A percentile compares a stretch with the other conserved stretches of the same genome.
Conservation (phyloP, 306 rosid species). For the Abrus pulchellus region DNA sequence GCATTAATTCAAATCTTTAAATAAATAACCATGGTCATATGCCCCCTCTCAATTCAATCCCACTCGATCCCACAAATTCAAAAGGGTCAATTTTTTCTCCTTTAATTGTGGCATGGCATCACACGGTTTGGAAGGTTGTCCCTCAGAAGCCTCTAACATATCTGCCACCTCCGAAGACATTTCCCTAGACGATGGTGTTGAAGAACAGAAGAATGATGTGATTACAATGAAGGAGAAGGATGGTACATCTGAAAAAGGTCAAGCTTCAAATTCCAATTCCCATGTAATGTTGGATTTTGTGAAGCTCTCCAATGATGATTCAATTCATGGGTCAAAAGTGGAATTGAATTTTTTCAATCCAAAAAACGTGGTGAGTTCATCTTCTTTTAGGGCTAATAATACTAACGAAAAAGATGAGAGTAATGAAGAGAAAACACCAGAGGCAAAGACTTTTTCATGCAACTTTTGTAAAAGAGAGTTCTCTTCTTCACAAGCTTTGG, state of each 20-base stretch:
- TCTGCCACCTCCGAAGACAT: conserved; percentile 51
- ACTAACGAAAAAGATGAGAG: not conserved
- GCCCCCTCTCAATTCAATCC: no score
- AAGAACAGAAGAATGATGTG: not conserved
- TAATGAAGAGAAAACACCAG: not conserved
- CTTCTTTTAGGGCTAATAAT: conserved; percentile 25
- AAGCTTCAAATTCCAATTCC: conserved; percentile 38
- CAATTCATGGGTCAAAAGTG: conserved; percentile 1
- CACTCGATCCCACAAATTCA: not conserved
- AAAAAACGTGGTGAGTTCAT: not conserved
- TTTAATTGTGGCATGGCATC: conserved; percentile 50
- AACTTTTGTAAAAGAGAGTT: conserved; percentile 75
- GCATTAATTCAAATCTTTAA: not conserved
- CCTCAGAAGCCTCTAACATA: conserved; percentile 60
- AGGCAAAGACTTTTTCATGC: conserved; percentile 65
- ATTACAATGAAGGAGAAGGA: conserved; percentile 36
- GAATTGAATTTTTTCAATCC: conserved; percentile 55
- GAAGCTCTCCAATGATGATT: conserved; percentile 51
- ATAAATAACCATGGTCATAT: not conserved
- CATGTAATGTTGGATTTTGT: conserved; percentile 48
- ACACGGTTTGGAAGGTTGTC: not conserved
- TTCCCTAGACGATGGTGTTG: not conserved
- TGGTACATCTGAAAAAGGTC: conserved; percentile 10
- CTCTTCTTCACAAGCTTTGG: conserved; percentile 82
- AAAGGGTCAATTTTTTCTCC: not conserved